A percentile compares a stretch with the other conserved stretches of the same genome.
Conservation (phyloP, 441 rosid genomes). For the Croton laevigatus region DNA sequence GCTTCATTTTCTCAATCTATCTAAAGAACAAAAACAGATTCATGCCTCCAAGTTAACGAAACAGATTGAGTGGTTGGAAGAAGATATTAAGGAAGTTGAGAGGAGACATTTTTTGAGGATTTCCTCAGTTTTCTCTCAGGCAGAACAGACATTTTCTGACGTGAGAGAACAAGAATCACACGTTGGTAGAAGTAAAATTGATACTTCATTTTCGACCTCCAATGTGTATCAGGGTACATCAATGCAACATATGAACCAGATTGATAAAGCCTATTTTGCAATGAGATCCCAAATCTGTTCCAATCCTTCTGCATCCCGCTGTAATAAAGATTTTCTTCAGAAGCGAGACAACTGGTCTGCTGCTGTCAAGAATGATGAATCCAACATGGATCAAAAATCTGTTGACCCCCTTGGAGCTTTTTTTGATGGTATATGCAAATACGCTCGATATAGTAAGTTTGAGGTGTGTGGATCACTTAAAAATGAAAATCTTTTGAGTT, state of each 20-base stretch:
- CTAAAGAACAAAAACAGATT: conserved; percentile 55
- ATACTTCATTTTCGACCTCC: conserved; percentile 32
- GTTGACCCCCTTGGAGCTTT: conserved; percentile 58
- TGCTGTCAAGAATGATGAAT: conserved; percentile 29
- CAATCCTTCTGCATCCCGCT: conserved; percentile 30
- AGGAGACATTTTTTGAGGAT: conserved; percentile 39
- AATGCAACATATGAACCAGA: conserved; percentile 52
- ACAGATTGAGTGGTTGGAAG: conserved; percentile 53
- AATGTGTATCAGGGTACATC: conserved; percentile 42
- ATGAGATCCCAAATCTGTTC: conserved; percentile 50
- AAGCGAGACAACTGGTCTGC: conserved; percentile 31
- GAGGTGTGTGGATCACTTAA: conserved; percentile 60
- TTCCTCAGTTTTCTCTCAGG: conserved; percentile 33
- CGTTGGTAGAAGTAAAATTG: conserved; percentile 27
- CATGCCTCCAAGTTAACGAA: conserved; percentile 51
- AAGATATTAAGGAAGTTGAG: conserved; percentile 64
- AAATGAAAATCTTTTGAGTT: conserved; percentile 61
- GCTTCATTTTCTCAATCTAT: conserved; percentile 51
- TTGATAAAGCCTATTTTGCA: conserved; percentile 72
- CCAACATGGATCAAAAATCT: conserved; percentile 32
- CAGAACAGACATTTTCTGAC: conserved; percentile 20
- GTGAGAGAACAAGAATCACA: conserved; percentile 32
- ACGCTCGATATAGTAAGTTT: conserved; percentile 62
- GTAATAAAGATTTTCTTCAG: conserved; percentile 45
- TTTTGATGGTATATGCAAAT: conserved; percentile 75